These are phyloP conservation scores for Jatropha multifida DNA, from an alignment of 441 rosid species.

Conservation along the genomic window DNA sequence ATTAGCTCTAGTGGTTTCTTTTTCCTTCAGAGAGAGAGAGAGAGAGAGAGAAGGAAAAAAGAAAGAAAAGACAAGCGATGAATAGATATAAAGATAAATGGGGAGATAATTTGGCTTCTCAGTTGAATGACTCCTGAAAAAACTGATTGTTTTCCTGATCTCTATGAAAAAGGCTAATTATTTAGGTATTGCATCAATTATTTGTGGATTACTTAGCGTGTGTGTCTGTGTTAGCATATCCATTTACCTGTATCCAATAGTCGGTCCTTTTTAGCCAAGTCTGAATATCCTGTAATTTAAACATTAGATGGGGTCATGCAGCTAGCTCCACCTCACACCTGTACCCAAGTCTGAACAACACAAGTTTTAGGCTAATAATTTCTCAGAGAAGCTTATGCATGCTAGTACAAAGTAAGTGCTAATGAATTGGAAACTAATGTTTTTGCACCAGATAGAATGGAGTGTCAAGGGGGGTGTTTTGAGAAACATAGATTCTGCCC, in stretches of 20 bases:
- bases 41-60: too few relatives aligned
- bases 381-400: slow-evolving; percentile 14
- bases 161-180: not conserved
- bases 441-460: slow-evolving; percentile 72
- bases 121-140: not conserved
- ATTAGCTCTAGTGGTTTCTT: too few relatives aligned
- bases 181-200: not conserved
- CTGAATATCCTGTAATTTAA: not conserved
- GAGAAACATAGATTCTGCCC: slow-evolving; percentile 89
- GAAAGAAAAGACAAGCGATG: too few relatives aligned
- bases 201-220: not conserved
- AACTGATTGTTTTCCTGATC: not conserved
- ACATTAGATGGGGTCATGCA: not conserved
- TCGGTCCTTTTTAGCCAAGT: not conserved
- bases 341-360: not conserved
- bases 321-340: not conserved
- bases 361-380: not conserved
- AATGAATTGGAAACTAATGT: slow-evolving; percentile 11
- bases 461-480: slow-evolving; percentile 84
- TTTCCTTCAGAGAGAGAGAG: too few relatives aligned
- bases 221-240: not conserved
- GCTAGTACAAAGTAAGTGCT: slow-evolving; percentile 8
- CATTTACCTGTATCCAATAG: not conserved
- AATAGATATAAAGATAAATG: too few relatives aligned
- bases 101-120: not conserved